Evolutionary conservation across 306 rosid genomes (phyloP), one percentile per base, ranked within the genome.

Genomic region (Vigna reflexopilosa): DNA sequence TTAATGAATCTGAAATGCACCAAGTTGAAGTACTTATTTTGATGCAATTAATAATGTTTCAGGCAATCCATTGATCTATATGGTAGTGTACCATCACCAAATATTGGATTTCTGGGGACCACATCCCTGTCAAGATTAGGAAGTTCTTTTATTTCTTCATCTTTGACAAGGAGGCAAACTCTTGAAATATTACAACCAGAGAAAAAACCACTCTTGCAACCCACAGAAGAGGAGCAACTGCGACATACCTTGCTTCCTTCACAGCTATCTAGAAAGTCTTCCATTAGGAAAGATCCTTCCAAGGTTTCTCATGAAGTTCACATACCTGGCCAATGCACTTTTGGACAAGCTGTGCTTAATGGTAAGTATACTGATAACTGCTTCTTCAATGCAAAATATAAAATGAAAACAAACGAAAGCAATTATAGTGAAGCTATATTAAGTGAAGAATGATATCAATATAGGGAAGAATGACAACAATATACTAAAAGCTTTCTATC

Each of bases 31-130:
- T 47, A 24, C 40, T 45, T 42, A 45, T 42, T 20, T 45, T 68
- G 4, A 13, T 36, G 55, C 17, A 3, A 50, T 81, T 28, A 19
- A 38, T n/a, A 50, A 54, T 66, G 81, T 87, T 83, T 70, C 93
- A 94, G 98, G 94, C 96, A 94, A 84, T 94, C 98, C 19, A 94
- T 94, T 52, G 98, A 94, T 87, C 87, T 94, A 50, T 89, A 90
- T 20, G 87, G 98, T 26, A 94, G 94, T 44, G 92, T 94, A 6
- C 94, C 91, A 26, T 94, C 97, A 54, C 98, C 98, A 66, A 79
- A 86, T 42, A 87, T 91, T 55, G 98, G 97, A 63, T 87, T 91
- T 85, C 73, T 93, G 50, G 96, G 93, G 19, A 86, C 96, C 17
- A 73, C 97, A 57, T 51, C 97, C 6, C 44, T 93, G 77, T 68